Evolutionary conservation across 805 yeast genomes (phyloP), one percentile per base, ranked within the genome.

Genomic region (Barnettozyma siamensis): DNA sequence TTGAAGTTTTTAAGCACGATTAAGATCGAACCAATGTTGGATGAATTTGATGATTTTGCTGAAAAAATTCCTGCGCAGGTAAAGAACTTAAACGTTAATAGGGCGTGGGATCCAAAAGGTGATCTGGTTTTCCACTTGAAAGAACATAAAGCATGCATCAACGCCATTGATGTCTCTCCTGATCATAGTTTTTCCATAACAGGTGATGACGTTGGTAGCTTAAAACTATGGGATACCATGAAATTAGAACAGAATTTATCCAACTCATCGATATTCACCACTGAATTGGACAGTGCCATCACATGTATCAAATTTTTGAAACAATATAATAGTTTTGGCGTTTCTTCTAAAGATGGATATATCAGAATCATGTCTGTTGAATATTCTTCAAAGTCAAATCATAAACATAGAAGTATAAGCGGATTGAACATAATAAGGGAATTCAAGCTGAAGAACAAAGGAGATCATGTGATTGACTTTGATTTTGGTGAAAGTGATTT

Each of bases 171-270:
- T 1, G 72, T 76, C 0, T 71, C 85, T 5, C 79, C 83, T 0
- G 79, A 82, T 23, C 72, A 77, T 13, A 73, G 74, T 19, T 82
- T 76, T 48, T 79, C 91, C 47, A 64, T 88, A 3, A 80, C 93
- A 2, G 95, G 88, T 2, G 86, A 93, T 7, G 83, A 80, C 36
- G 72, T 73, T 23, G 96, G 97, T 0, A 55, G 65, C 2, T 53
- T 93, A 31, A 82, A 78, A 48, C 60, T 91, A 0, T 93, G 97
- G 97, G 94, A 87, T 54, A 61, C 80, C 1, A 53, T 64, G 9
- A 75, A 78, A 43, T 62, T 89, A 29, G 87, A 80, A 39, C 73
- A 73, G 41, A 83, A 82, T 31, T 75, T 79, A 4, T 64, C 73
- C 9, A 73, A 74, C 24, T 64, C 71, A 4, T 70, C 87, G 0